Conservation (phyloP, 2,329 filamentous ascomycete species). For the Fusarium poae region DNA sequence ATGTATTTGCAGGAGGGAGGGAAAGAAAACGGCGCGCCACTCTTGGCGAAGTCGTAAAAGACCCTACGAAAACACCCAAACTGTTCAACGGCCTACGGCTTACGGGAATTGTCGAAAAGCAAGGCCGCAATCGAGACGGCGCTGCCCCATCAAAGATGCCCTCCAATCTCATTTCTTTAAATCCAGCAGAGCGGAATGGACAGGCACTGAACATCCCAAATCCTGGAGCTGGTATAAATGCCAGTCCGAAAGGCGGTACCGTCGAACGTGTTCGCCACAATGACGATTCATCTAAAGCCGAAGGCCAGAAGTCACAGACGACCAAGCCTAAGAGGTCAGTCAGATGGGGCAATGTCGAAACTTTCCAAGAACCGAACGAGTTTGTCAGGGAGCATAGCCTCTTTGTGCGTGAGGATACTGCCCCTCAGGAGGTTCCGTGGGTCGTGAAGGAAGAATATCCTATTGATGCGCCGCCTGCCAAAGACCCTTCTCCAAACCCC, state of each 20-base stretch:
- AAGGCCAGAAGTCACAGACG: neutral
- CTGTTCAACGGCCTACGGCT: conserved; percentile 54
- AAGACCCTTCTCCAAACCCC: neutral
- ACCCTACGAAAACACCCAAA: conserved; percentile 58
- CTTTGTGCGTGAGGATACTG: conserved; percentile 35
- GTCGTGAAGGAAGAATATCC: conserved; percentile 9
- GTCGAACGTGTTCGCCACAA: conserved; percentile 26
- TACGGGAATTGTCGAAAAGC: conserved; percentile 58
- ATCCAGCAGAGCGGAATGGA: conserved; percentile 39
- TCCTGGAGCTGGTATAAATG: conserved; percentile 27
- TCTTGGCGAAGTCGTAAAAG: conserved; percentile 56
- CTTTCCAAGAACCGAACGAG: conserved; percentile 45
- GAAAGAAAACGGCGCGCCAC: conserved; percentile 53
- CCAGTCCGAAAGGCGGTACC: neutral
- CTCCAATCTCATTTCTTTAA: conserved; percentile 49
- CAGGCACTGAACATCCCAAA: neutral
- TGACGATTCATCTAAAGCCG: neutral
- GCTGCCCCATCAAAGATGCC: conserved; percentile 54
- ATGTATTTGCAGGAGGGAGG: conserved; percentile 63
- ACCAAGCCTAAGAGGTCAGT: conserved; percentile 49
- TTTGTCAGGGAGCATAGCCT: conserved; percentile 42
- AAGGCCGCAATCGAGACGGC: conserved; percentile 60
- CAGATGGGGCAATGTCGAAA: conserved; percentile 41
- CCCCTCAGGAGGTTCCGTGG: neutral
- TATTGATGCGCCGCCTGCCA: neutral